A percentile compares a stretch with the other conserved stretches of the same genome.
Conservation (phyloP, 2,329 filamentous ascomycete species). For the Clarireedia paspali region DNA sequence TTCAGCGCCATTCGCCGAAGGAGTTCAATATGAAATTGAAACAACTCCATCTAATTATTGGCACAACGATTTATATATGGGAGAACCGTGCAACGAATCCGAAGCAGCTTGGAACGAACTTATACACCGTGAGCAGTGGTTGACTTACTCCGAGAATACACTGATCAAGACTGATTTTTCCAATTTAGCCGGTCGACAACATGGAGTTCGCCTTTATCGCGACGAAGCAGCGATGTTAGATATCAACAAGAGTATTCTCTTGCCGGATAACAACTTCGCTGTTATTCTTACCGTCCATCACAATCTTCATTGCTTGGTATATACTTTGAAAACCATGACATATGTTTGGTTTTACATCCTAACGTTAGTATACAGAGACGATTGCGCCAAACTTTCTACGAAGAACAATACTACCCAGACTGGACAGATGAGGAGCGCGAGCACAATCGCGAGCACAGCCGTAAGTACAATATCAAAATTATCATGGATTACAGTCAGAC, state of each 20-base stretch:
- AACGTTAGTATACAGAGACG: neutral
- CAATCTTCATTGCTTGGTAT: constrained; percentile 5
- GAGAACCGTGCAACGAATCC: constrained; percentile 5
- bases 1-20: neutral
- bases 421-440: constrained; percentile 1
- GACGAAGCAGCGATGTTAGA: constrained; percentile 1
- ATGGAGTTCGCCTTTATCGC: constrained; percentile 1
- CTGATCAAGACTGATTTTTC: neutral
- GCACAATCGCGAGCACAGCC: neutral
- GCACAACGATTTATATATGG: constrained; percentile 1
- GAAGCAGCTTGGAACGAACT: constrained; percentile 6
- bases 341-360: neutral
- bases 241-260: constrained; percentile 5
- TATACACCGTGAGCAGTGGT: neutral
- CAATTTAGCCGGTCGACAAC: neutral
- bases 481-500: too few relatives aligned
- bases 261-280: constrained; percentile 1
- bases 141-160: too few relatives aligned
- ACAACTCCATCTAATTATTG: constrained; percentile 1
- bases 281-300: constrained; percentile 6
- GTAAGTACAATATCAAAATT: neutral
- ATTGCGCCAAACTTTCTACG: constrained; percentile 1
- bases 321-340: too few relatives aligned
- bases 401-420: constrained; percentile 5
- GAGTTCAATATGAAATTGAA: neutral